These are phyloP conservation scores for Rhodotorula babjevae DNA, from an alignment of 768 basidiomycete genomes.

Conservation along the genomic window DNA sequence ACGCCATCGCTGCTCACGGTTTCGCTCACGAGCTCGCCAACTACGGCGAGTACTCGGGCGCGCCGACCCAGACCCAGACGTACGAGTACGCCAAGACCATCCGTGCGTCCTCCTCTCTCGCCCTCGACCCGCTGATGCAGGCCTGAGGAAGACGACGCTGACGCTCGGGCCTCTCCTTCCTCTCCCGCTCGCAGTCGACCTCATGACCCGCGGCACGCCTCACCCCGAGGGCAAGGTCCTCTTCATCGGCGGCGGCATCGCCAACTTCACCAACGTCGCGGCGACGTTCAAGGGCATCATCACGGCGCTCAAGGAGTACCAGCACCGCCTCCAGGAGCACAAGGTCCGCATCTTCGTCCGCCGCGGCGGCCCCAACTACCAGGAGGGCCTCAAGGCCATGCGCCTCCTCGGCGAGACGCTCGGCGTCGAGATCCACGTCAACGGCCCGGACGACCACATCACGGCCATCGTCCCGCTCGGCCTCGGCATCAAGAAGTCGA, in stretches of 20 bases:
- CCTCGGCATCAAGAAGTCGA: constrained; percentile 65
- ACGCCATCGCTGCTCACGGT: constrained; percentile 83
- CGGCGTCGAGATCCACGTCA: constrained; percentile 79
- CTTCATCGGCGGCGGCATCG: constrained; percentile 99
- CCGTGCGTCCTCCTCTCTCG: constrained; percentile 53
- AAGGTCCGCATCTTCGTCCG: constrained; percentile 93
- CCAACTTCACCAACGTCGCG: constrained; percentile 98
- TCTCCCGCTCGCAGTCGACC: constrained; percentile 58
- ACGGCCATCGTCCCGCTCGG: constrained; percentile 98
- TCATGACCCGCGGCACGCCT: constrained; percentile 82
- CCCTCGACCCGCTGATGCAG: constrained; percentile 1
- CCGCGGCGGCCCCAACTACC: constrained; percentile 98
- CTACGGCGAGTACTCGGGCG: constrained; percentile 99
- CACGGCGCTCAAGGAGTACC: constrained; percentile 88
- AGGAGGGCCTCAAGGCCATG: constrained; percentile 98
- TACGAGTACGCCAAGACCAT: constrained; percentile 99
- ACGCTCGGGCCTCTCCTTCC: not conserved
- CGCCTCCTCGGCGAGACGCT: constrained; percentile 89
- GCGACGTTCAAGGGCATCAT: constrained; percentile 99
- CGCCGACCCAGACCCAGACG: constrained; percentile 94
- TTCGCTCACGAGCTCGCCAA: constrained; percentile 97
- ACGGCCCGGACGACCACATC: constrained; percentile 96
- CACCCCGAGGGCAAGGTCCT: constrained; percentile 82
- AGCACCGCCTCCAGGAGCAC: constrained; percentile 72
- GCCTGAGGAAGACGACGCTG: no score